These are phyloP conservation scores for Kwoniella dejecticola DNA, from an alignment of 768 basidiomycete species.

Conservation along the genomic window DNA sequence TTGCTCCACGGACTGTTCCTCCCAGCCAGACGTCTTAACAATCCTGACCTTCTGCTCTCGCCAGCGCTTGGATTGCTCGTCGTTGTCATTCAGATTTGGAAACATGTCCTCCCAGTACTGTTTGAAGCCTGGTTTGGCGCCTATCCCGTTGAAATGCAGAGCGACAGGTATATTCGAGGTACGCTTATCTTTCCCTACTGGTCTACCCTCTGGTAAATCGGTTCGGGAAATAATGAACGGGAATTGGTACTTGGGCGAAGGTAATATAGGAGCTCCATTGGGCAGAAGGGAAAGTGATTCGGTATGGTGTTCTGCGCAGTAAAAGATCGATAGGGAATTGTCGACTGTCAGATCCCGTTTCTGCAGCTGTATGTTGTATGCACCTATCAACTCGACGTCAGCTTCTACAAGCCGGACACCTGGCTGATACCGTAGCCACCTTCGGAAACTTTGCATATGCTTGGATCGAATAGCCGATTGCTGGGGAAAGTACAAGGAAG, in stretches of 20 bases:
- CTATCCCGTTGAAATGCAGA: slow-evolving; percentile 2
- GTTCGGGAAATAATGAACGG: background rate
- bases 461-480: background rate
- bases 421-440: no score
- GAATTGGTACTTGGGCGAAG: background rate
- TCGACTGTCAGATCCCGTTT: background rate
- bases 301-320: background rate
- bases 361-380: background rate
- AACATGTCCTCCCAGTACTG: background rate
- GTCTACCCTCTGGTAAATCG: background rate
- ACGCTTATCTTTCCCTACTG: background rate
- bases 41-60: background rate
- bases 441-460: no score
- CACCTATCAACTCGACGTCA: background rate
- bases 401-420: background rate
- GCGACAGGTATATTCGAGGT: slow-evolving; percentile 2
- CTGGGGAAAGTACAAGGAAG: background rate
- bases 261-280: background rate
- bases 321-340: slow-evolving; percentile 2
- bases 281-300: background rate
- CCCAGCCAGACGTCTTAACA: background rate
- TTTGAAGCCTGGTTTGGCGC: background rate
- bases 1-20: background rate
- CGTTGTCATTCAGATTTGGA: background rate
- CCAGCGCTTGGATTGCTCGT: background rate